These are phyloP conservation scores for Phytophthora ramorum DNA, from an alignment of 352 stramenopile genomes.

Conservation along the genomic window DNA sequence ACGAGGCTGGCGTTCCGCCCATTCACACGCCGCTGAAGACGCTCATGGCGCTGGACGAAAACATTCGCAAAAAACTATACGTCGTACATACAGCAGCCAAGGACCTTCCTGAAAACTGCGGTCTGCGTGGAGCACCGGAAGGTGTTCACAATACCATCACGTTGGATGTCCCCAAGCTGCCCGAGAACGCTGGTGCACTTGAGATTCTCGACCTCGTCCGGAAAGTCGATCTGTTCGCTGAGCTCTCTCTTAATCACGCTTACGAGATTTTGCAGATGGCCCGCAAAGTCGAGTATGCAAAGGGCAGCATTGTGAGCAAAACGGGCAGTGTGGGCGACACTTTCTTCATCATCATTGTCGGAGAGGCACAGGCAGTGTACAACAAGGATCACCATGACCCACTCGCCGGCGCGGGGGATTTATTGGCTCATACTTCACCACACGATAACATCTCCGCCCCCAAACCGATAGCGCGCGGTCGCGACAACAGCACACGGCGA, in stretches of 20 bases:
- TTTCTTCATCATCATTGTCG: constrained; percentile 87
- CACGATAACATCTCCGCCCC: constrained; percentile 6
- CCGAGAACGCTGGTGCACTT: constrained; percentile 78
- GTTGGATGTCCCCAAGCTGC: constrained; percentile 70
- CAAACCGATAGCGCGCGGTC: constrained; percentile 32
- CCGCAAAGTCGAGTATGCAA: constrained; percentile 69
- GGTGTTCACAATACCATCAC: constrained; percentile 91
- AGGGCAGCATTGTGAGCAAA: constrained; percentile 61
- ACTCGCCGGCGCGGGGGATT: neutral
- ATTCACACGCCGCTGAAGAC: constrained; percentile 97
- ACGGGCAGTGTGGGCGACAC: constrained; percentile 58
- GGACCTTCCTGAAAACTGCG: constrained; percentile 74
- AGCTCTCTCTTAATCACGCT: constrained; percentile 85
- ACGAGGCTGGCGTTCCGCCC: constrained; percentile 94
- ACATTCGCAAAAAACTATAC: constrained; percentile 93
- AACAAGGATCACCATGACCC: constrained; percentile 32
- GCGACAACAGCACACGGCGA: constrained; percentile 45
- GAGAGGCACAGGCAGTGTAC: constrained; percentile 69
- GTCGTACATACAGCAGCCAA: constrained; percentile 95
- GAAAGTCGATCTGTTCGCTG: constrained; percentile 85
- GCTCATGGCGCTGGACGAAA: constrained; percentile 88
- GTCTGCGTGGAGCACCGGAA: constrained; percentile 89
- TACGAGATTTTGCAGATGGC: constrained; percentile 90
- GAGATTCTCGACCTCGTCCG: constrained; percentile 88
- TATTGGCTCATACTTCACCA: constrained; percentile 13